Evolutionary conservation across 1,139 yeast genomes (phyloP), one percentile per base, ranked within the genome.

Genomic region (Hyphopichia khmerensis): DNA sequence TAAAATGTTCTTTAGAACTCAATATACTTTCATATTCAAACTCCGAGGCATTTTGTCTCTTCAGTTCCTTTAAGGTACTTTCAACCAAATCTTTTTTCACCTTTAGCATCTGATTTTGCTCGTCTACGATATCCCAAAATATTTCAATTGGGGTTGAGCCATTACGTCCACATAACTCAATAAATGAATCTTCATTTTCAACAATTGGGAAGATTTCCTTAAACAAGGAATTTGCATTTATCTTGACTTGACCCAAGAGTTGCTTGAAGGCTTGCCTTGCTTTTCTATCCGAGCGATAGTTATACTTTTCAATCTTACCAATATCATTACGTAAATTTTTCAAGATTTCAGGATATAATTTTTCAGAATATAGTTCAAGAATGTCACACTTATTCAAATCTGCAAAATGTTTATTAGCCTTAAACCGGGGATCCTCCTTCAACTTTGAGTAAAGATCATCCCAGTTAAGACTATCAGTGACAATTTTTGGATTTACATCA

Each of bases 101-200:
- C 48, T 75, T 77, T 36, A 86, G 56, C 2, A 72, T 60, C 44
- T 82, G 78, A 29, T 75, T 73, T 52, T 81, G 80, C 42, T 79
- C 84, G 51, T 86, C 91, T 2, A 85, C 75, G 1, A 77, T 58
- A 59, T 91, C 96, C 80, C 89, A 79, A 54, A 87, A 88, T 36
- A 88, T 64, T 47, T 90, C 96, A 31, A 85, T 57, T 0, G 96
- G 87, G 1, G 82, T 74, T 0, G 97, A 89, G 0, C 97, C 97
- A 35, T 80, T 73, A 45, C 91, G 75, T 0, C 96, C 96, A 46
- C 90, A 75, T 35, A 89, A 53, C 18, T 76, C 80, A 14, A 77
- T 58, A 55, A 85, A 89, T 15, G 81, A 67, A 41, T 69, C 73
- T 45, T 85, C 85, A 24, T 77, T 75, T 49, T 80, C 81, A 1